Percentiles rank a stretch among this genome's conserved stretches.
These are phyloP conservation scores for Penicillium soppii DNA, from an alignment of 495 filamentous ascomycete genomes.

Conservation along the genomic window DNA sequence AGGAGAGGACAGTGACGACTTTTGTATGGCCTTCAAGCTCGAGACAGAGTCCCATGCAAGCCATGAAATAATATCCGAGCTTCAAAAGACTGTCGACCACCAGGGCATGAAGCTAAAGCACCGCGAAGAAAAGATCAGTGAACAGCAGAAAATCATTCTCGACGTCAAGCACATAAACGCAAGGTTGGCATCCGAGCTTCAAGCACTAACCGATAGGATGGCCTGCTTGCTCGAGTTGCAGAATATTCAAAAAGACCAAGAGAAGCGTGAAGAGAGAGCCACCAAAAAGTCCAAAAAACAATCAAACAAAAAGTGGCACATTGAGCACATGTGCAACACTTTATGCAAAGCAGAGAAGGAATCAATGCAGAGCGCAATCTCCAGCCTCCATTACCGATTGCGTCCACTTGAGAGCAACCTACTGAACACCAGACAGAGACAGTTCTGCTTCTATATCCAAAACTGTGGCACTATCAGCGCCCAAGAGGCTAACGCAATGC, in stretches of 20 bases:
- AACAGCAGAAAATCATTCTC: no score
- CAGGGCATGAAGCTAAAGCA: no score
- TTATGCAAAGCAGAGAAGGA: neutral
- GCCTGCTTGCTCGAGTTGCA: no score
- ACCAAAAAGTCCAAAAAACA: no score
- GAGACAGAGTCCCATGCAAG: no score
- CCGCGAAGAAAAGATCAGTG: no score
- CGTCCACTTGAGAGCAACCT: neutral
- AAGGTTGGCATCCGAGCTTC: no score
- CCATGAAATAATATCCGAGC: neutral
- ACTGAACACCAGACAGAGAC: neutral
- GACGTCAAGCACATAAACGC: no score
- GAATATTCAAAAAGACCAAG: no score
- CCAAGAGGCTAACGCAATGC: neutral
- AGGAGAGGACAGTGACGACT: neutral
- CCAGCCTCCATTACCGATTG: neutral
- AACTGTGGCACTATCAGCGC: neutral
- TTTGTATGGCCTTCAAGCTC: neutral
- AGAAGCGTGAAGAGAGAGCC: no score
- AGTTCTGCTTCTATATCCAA: neutral
- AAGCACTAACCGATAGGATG: no score
- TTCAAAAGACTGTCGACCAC: no score
- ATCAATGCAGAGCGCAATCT: neutral
- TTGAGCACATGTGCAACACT: neutral
- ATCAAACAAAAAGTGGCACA: neutral